phyloP scores from a whole-genome alignment of 2,329 filamentous ascomycete species.

The Colletotrichum sp. region DNA sequence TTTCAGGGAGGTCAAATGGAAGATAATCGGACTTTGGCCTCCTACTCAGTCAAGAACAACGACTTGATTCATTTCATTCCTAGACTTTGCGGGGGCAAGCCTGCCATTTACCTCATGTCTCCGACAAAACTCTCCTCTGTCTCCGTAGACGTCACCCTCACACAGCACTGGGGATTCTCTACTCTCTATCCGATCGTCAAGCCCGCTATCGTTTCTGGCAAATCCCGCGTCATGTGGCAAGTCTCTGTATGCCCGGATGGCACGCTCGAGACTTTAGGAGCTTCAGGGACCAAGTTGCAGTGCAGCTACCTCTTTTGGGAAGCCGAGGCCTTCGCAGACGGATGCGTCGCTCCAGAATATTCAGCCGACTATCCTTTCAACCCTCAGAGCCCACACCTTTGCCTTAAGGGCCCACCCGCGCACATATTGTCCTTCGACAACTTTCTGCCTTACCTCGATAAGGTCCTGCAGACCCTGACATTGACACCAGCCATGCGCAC shows the following conservation, averaged over 20 bases:
- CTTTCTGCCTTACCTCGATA: conserved; percentile 10
- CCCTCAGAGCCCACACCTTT: background rate
- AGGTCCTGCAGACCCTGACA: background rate
- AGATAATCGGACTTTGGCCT: accelerated
- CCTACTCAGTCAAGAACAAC: background rate
- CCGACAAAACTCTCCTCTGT: background rate
- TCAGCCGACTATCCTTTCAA: background rate
- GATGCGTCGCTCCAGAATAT: background rate
- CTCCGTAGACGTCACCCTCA: background rate
- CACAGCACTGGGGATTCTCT: background rate
- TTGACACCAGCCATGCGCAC: conserved; percentile 19
- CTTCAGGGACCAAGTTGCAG: background rate
- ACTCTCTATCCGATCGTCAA: background rate
- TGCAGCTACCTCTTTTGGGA: conserved; percentile 14
- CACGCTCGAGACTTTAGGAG: background rate
- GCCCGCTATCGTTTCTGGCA: background rate
- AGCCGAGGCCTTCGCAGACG: background rate
- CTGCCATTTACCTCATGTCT: background rate
- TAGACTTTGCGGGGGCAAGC: background rate
- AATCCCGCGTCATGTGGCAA: background rate
- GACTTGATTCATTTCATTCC: background rate
- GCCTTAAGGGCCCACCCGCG: background rate
- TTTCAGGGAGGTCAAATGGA: background rate
- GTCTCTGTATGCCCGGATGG: background rate
- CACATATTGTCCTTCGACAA: background rate